Evolutionary conservation across 139 green algal species (phyloP), one percentile per base, ranked within the genome.

Genomic region (Monoraphidium neglectum): DNA sequence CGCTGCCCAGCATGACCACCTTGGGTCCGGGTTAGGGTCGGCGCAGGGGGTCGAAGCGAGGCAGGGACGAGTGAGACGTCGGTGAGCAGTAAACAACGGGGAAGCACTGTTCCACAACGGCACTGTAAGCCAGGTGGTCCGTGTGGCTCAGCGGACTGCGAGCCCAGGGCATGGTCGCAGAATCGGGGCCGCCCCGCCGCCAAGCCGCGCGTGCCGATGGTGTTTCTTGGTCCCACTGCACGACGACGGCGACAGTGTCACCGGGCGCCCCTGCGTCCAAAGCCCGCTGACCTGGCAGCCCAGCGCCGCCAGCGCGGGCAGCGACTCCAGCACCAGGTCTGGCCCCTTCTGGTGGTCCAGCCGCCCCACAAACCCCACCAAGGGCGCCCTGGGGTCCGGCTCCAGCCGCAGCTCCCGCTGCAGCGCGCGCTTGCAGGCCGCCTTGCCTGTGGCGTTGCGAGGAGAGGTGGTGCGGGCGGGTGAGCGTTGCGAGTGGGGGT

Each of bases 1-100:
- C 93, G 63, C 77, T 91, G 54, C 92, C 93, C 32, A 97, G 86
- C 82, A 97, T 91, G 28, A 97, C 90, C 47, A 97, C 53, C 88
- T 97, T 83, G 46, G n/a, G n/a, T n/a, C n/a, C n/a, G n/a, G n/a
- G n/a, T n/a, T n/a, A n/a, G n/a, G n/a, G n/a, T n/a, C 67, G 33
- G 37, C n/a, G 38, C 1, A 57, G 40, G n/a, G 32, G 24, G 28
- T 37, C n/a, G 33, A 23, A 35, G 26, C 38, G 57, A 38, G 12
- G 35, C 18, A 23, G 21, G 30, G 53, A 23, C 6, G 38, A 16
- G 59, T 33, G 21, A 54, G 5, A 10, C 5, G 16, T 15, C 49
- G 13, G 66, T n/a, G n/a, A n/a, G n/a, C n/a, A n/a, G n/a, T n/a
- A n/a, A n/a, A n/a, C n/a, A n/a, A n/a, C n/a, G n/a, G n/a, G n/a